Conservation (phyloP, 1,284 basidiomycete species). For the Ganoderma lucidum region DNA sequence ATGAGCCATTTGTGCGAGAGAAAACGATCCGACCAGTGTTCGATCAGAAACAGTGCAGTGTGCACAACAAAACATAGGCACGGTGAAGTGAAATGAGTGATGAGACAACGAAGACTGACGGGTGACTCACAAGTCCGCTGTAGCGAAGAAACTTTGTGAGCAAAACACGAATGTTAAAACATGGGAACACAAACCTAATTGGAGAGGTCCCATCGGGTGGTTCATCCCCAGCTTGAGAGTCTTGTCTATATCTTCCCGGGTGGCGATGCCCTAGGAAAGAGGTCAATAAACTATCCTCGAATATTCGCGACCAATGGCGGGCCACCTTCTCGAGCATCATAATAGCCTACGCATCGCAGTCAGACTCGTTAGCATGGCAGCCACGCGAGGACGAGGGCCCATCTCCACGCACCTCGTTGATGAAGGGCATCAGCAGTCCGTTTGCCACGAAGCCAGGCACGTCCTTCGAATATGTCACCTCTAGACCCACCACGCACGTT, state of each 20-base stretch:
- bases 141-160: neutral
- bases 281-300: conserved; percentile 3
- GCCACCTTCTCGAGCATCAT: conserved; percentile 88
- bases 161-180: neutral
- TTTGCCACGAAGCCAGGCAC: conserved; percentile 94
- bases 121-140: conserved; percentile 80
- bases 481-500: conserved; percentile 46
- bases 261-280: conserved; percentile 76
- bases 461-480: conserved; percentile 89
- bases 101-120: conserved; percentile 21
- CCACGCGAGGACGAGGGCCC: conserved; percentile 65
- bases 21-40: neutral
- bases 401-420: conserved; percentile 73
- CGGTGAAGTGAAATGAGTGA: conserved; percentile 20
- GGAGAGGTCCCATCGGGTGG: conserved; percentile 94
- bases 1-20: conserved; percentile 12
- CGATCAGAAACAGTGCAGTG: neutral
- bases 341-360: conserved; percentile 48
- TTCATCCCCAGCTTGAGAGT: conserved; percentile 95
- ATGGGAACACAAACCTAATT: conserved; percentile 63
- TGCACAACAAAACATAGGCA: neutral
- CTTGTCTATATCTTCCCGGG: conserved; percentile 95
- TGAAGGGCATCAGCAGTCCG: conserved; percentile 90
- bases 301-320: neutral
- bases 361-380: conserved; percentile 9